Evolutionary conservation across 2,329 filamentous ascomycete species (phyloP).

Genomic region (Sporothrix mexicana): DNA sequence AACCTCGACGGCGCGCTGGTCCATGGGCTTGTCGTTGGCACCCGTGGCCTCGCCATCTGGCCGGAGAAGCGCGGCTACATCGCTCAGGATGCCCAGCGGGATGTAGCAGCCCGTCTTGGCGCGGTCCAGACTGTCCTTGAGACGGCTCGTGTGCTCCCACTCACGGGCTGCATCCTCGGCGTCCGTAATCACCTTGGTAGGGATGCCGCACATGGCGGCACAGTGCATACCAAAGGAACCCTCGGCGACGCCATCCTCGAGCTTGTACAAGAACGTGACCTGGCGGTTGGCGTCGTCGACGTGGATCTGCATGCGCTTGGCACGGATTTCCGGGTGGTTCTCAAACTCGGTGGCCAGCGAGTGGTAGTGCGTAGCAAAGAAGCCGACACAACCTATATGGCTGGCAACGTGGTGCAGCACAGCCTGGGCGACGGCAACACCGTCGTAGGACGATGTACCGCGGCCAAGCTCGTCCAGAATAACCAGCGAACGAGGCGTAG

Average conservation of each 20-base stretch:
- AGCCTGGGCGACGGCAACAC: constrained; percentile 93
- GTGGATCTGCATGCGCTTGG: constrained; percentile 91
- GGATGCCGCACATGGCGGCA: constrained; percentile 96
- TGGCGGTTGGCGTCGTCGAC: constrained; percentile 83
- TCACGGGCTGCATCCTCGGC: constrained; percentile 87
- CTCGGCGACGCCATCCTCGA: constrained; percentile 92
- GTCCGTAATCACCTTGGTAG: constrained; percentile 77
- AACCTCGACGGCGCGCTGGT: constrained; percentile 61
- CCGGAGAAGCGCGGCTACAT: constrained; percentile 79
- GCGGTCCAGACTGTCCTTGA: constrained; percentile 86
- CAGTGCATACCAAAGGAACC: constrained; percentile 99
- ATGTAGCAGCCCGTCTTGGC: constrained; percentile 81
- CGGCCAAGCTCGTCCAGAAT: constrained; percentile 96
- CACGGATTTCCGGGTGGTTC: constrained; percentile 82
- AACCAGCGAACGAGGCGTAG: constrained; percentile 89
- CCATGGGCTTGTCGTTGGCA: constrained; percentile 51
- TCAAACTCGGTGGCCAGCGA: constrained; percentile 90
- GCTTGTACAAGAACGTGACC: constrained; percentile 96
- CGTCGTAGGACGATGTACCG: constrained; percentile 93
- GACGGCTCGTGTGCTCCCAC: constrained; percentile 92
- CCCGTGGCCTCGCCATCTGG: constrained; percentile 35
- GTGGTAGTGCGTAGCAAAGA: constrained; percentile 98
- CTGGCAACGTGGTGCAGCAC: constrained; percentile 96
- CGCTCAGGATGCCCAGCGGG: constrained; percentile 84
- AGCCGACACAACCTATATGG: constrained; percentile 90